A percentile compares a stretch with the other conserved stretches of the same genome.
These are phyloP conservation scores for Barnettozyma siamensis DNA, from an alignment of 805 yeast genomes.

Conservation along the genomic window DNA sequence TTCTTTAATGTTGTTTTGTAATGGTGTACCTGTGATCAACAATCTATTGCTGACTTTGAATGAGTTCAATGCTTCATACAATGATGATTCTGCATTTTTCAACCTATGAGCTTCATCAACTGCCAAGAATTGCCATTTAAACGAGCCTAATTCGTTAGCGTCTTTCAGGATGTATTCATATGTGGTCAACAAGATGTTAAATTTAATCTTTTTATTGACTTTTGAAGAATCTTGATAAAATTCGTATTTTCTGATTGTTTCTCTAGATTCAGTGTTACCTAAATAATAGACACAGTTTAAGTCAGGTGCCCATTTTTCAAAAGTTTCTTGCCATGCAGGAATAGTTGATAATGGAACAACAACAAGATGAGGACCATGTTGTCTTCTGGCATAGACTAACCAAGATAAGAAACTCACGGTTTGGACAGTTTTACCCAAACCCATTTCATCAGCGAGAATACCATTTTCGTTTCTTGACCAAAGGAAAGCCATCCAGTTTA, in stretches of 20 bases:
- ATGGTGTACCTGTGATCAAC: constrained; percentile 95
- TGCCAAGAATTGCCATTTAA: constrained; percentile 94
- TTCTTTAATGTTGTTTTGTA: constrained; percentile 93
- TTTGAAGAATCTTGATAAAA: constrained; percentile 44
- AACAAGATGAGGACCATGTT: constrained; percentile 94
- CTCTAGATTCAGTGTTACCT: constrained; percentile 87
- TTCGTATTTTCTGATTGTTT: constrained; percentile 77
- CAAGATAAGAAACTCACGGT: constrained; percentile 92
- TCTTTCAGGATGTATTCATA: constrained; percentile 95
- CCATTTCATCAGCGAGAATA: constrained; percentile 98
- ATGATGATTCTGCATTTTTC: constrained; percentile 88
- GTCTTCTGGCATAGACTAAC: constrained; percentile 92
- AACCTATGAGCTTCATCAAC: constrained; percentile 98
- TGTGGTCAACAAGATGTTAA: constrained; percentile 88
- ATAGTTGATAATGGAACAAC: constrained; percentile 95
- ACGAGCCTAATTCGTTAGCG: constrained; percentile 66
- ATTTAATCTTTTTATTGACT: constrained; percentile 64
- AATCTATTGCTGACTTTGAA: constrained; percentile 81
- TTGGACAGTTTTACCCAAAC: constrained; percentile 95
- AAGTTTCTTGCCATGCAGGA: constrained; percentile 99
- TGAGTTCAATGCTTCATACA: constrained; percentile 80
- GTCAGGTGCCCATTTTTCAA: constrained; percentile 97
- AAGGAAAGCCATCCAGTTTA: constrained; percentile 98
- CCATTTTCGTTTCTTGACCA: constrained; percentile 99
- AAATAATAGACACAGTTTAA: constrained; percentile 86